phyloP scores from a whole-genome alignment of 176 grass and related monocot species.

The Carex cristatella region DNA sequence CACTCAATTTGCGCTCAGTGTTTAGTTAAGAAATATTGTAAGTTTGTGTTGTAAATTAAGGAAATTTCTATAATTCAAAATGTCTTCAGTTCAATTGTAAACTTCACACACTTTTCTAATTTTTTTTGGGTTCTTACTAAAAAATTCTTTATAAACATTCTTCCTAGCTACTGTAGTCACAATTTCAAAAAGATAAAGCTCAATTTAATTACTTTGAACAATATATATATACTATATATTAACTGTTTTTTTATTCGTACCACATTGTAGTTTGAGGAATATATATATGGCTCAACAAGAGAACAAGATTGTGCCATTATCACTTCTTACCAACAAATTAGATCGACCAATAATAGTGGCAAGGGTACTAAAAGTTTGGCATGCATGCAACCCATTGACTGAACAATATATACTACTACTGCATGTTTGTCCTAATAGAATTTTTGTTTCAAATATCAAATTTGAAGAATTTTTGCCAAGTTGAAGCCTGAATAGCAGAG shows the following conservation, averaged over 20 bases:
- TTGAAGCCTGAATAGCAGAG: not conserved
- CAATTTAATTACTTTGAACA: not conserved
- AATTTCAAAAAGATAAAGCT: not conserved
- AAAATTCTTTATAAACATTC: not conserved
- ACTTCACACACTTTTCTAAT: not conserved
- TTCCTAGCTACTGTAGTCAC: not conserved
- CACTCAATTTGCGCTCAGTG: not conserved
- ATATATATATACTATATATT: not conserved
- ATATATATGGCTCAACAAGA: not conserved
- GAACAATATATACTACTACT: not conserved
- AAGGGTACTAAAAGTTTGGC: slow-evolving; percentile 6
- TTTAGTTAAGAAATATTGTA: not conserved
- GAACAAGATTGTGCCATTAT: slow-evolving; percentile 12
- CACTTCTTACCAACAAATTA: slow-evolving; percentile 3
- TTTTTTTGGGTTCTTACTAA: not conserved
- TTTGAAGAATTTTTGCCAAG: not conserved
- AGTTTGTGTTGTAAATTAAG: not conserved
- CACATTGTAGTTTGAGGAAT: not conserved
- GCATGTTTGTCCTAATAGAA: not conserved
- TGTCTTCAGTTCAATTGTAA: not conserved
- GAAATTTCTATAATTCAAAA: not conserved
- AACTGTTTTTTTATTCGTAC: not conserved
- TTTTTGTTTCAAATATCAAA: not conserved
- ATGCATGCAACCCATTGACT: slow-evolving; percentile 6
- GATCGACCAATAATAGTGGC: slow-evolving; percentile 6